Percentiles rank a stretch among this genome's conserved stretches.
Evolutionary conservation across 257 asterid genomes (phyloP).

Genomic region (Gentiana dahurica): DNA sequence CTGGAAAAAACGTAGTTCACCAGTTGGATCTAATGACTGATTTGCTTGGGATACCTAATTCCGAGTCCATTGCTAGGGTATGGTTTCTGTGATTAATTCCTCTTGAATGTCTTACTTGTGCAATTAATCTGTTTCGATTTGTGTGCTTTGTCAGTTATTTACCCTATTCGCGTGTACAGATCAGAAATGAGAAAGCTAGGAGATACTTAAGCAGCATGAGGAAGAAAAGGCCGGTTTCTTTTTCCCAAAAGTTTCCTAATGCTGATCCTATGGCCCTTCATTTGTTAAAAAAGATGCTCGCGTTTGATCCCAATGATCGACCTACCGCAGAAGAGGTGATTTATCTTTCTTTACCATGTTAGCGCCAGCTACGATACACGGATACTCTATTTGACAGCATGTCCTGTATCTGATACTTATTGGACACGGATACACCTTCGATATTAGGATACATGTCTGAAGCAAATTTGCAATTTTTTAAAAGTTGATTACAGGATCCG

Average conservation of each 20-base stretch:
- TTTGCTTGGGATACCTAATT: slow-evolving; percentile 81
- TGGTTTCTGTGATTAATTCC: slow-evolving; percentile 4
- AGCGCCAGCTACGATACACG: too few species aligned
- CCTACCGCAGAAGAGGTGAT: slow-evolving; percentile 89
- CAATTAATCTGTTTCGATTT: not conserved
- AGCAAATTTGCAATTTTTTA: too few species aligned
- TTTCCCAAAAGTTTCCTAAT: slow-evolving; percentile 78
- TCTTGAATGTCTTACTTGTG: not conserved
- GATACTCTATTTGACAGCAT: too few species aligned
- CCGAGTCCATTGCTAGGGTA: slow-evolving; percentile 92
- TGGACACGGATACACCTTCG: too few species aligned
- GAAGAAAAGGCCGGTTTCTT: slow-evolving; percentile 66
- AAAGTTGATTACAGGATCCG: too few species aligned
- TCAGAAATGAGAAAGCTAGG: slow-evolving; percentile 96
- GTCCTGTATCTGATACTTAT: too few species aligned
- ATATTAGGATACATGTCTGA: too few species aligned
- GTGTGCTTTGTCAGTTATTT: slow-evolving; percentile 11
- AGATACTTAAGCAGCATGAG: slow-evolving; percentile 97
- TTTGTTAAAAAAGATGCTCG: slow-evolving; percentile 81
- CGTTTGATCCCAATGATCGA: slow-evolving; percentile 94
- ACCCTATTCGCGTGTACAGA: slow-evolving; percentile 32
- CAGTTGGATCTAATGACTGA: slow-evolving; percentile 95
- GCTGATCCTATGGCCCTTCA: slow-evolving; percentile 89
- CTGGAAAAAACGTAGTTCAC: slow-evolving; percentile 96
- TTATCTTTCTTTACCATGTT: not conserved